Percentiles rank a stretch among this genome's conserved stretches.
Conservation (phyloP, 768 basidiomycete genomes). For the Auricularia sp. region DNA sequence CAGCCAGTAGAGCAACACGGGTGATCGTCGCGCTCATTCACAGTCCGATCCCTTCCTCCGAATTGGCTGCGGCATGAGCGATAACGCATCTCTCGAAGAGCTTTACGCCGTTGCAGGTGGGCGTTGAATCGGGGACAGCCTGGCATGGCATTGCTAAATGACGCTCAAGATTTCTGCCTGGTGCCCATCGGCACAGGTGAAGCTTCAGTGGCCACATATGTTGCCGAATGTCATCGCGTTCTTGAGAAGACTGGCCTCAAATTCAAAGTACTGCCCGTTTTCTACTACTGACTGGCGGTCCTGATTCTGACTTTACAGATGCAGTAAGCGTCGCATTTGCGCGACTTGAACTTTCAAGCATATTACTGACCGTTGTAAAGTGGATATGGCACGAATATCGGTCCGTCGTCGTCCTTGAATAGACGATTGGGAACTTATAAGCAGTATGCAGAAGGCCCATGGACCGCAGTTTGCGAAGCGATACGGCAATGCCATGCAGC, state of each 20-base stretch:
- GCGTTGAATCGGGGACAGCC: too few species aligned
- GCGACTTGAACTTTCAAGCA: too few species aligned
- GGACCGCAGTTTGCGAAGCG: conserved; percentile 70
- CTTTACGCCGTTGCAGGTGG: conserved; percentile 73
- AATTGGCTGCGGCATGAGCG: neutral
- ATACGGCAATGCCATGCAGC: conserved; percentile 89
- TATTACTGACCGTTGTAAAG: conserved; percentile 25
- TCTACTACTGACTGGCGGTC: neutral
- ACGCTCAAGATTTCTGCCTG: conserved; percentile 65
- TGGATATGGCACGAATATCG: conserved; percentile 88
- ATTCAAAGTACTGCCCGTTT: conserved; percentile 49
- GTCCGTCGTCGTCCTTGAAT: conserved; percentile 22
- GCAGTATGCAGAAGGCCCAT: conserved; percentile 58
- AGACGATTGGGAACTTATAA: neutral
- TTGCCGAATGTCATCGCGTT: conserved; percentile 74
- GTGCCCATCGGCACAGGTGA: conserved; percentile 74
- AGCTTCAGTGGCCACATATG: conserved; percentile 67
- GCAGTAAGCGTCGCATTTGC: conserved; percentile 40
- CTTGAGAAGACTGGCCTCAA: conserved; percentile 75
- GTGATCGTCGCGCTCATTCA: neutral
- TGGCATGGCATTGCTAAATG: too few species aligned
- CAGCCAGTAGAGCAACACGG: too few species aligned
- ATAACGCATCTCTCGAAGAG: conserved; percentile 21
- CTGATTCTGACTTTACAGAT: conserved; percentile 33
- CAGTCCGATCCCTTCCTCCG: too few species aligned